Evolutionary conservation across 495 filamentous ascomycete genomes (phyloP), one percentile per base, ranked within the genome.

Genomic region (Trypethelium eluteriae): DNA sequence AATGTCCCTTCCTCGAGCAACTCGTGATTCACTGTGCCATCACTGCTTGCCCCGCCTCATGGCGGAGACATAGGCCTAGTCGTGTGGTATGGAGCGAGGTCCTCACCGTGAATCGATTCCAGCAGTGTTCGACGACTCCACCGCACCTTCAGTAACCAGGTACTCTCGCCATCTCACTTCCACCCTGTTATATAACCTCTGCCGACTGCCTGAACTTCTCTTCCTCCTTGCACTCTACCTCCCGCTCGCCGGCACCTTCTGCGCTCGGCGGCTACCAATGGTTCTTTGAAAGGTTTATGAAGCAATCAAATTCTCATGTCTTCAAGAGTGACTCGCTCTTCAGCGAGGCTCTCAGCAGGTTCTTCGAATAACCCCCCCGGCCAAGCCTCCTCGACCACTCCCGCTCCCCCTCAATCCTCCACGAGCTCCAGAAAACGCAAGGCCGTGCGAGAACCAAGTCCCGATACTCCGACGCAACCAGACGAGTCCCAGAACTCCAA

Each of bases 241-340:
- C 18, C 53, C 3, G 3, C 25, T 35, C 11, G 53, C 53, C 53
- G 25, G 53, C 25, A 5, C 6, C 32, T 0, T 34, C 32, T 34
- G 34, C 32, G 25, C 25, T 11, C 53, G 25, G 12, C 49, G 7
- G 9, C 41, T 53, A 16, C 49, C 16, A 11, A 25, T 18, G 53
- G 53, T 36, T 35, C 53, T 59, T 59, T 36, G 34, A 32, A 18
- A 59, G 53, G 11, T 59, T 36, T 34, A 64, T 47, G 49, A 57
- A 68, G 47, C 62, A 57, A 38, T 12, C 63, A 74, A 67, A 69
- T 72, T 74, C 74, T 76, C 72, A 78, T 78, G 76, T 75, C 76
- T 69, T 67, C 70, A 69, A 78, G 76, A 74, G 73, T 78, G 32
- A 78, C 76, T 76, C 76, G 76, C 74, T 76, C 76, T 68, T 66